These are phyloP conservation scores for Pleurozium schreberi DNA, from an alignment of 225 moss, liverwort and hornwort species.

Conservation along the genomic window DNA sequence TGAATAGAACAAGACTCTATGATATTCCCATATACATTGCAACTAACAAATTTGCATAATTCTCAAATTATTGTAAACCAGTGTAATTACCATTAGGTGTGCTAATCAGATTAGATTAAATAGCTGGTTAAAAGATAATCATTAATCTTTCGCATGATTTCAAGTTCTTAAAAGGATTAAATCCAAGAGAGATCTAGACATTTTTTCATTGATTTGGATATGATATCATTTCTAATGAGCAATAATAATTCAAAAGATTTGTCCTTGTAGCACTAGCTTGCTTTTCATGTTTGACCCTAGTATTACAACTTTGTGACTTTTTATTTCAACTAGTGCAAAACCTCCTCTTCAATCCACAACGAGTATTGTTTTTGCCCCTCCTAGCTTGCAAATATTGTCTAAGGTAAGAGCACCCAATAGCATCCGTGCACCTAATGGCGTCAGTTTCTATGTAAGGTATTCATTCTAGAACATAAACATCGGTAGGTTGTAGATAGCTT, in stretches of 20 bases:
- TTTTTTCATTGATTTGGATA: background rate
- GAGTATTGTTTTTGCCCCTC: background rate
- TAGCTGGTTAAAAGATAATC: background rate
- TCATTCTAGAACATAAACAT: too few species aligned
- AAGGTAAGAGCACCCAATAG: too few species aligned
- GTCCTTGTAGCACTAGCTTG: background rate
- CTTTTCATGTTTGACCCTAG: rapidly evolving
- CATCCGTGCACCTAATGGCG: too few species aligned
- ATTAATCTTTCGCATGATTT: background rate
- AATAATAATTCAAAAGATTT: background rate
- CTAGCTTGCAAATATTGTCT: background rate
- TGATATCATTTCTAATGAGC: background rate
- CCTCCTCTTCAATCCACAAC: background rate
- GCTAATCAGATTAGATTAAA: background rate
- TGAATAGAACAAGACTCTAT: background rate
- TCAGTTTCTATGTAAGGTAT: too few species aligned
- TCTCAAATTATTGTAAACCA: background rate
- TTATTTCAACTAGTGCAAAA: background rate
- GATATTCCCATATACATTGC: background rate
- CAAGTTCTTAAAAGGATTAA: too few species aligned
- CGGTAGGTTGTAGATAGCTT: too few species aligned
- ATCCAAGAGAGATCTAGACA: background rate
- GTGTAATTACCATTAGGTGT: background rate
- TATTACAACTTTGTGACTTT: background rate
- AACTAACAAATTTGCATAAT: background rate